Conservation (phyloP, 495 filamentous ascomycete species). For the Arthonia radiata region DNA sequence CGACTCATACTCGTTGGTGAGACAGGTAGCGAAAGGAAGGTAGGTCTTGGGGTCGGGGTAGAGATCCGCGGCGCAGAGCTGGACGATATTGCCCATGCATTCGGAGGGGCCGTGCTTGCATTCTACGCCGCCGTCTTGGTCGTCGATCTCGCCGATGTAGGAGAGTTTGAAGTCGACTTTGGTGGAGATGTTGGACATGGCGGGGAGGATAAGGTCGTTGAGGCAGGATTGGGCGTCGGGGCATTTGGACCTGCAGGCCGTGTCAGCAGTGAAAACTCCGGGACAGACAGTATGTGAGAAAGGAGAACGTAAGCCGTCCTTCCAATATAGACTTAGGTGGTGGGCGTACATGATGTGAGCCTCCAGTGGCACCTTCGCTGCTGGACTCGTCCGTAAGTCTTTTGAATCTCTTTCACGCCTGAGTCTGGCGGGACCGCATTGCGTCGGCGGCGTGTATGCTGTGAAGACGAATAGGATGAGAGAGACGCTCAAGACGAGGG, state of each 20-base stretch:
- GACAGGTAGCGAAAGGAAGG: constrained; percentile 76
- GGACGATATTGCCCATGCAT: constrained; percentile 84
- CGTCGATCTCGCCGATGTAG: constrained; percentile 49
- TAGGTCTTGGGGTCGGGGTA: constrained; percentile 60
- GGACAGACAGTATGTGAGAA: no score
- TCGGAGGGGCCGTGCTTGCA: constrained; percentile 81
- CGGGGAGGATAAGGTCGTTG: constrained; percentile 52
- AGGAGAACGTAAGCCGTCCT: constrained; percentile 1
- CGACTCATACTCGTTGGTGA: constrained; percentile 39
- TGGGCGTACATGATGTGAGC: constrained; percentile 24
- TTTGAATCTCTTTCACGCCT: no score
- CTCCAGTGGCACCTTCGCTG: constrained; percentile 45
- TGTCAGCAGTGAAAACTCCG: not conserved
- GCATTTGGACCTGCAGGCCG: constrained; percentile 36
- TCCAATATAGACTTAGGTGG: constrained; percentile 75
- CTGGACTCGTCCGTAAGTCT: no score
- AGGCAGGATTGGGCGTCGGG: constrained; percentile 60
- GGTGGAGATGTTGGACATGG: constrained; percentile 54
- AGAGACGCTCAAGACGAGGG: no score
- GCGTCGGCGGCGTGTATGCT: no score
- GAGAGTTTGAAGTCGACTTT: constrained; percentile 82
- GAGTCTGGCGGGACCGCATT: no score
- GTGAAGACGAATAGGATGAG: no score
- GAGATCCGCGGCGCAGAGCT: constrained; percentile 63
- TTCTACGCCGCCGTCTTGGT: constrained; percentile 32